phyloP scores from a whole-genome alignment of 495 filamentous ascomycete genomes.

The Aspergillus bertholletiae region DNA sequence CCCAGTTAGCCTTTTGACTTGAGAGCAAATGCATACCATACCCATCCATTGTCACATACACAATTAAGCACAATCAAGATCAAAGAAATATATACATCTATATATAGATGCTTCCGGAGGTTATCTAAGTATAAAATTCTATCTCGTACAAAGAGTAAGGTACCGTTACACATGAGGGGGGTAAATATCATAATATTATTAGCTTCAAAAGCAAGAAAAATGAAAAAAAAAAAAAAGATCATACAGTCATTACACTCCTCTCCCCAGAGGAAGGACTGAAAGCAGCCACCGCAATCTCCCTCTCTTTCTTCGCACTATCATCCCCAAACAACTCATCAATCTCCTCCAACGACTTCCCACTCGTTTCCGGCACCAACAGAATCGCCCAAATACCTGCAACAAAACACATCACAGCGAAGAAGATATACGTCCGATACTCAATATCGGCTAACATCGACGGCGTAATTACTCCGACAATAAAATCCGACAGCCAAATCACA shows the following conservation, averaged over 20 bases:
- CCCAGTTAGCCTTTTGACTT: not conserved
- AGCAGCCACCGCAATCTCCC: not conserved
- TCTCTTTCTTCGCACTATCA: not conserved
- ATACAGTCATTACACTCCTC: no score
- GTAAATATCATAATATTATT: no score
- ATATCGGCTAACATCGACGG: constrained; percentile 13
- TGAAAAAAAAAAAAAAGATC: not conserved
- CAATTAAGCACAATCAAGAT: no score
- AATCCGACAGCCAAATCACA: constrained; percentile 12
- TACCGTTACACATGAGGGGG: not conserved
- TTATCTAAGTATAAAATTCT: no score
- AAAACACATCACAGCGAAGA: constrained; percentile 13
- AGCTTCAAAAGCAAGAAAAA: no score
- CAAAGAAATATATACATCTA: no score
- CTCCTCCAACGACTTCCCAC: constrained; percentile 14
- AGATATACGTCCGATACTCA: constrained; percentile 12
- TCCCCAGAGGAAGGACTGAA: not conserved
- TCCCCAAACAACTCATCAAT: constrained; percentile 6
- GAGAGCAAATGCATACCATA: not conserved
- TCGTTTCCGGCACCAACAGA: constrained; percentile 15
- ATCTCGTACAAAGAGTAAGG: no score
- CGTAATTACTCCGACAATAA: constrained; percentile 11
- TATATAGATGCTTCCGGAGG: no score
- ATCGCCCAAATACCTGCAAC: constrained; percentile 11
- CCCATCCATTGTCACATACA: not conserved